These are phyloP conservation scores for Glycine tomentella DNA, from an alignment of 306 rosid genomes.

Conservation along the genomic window DNA sequence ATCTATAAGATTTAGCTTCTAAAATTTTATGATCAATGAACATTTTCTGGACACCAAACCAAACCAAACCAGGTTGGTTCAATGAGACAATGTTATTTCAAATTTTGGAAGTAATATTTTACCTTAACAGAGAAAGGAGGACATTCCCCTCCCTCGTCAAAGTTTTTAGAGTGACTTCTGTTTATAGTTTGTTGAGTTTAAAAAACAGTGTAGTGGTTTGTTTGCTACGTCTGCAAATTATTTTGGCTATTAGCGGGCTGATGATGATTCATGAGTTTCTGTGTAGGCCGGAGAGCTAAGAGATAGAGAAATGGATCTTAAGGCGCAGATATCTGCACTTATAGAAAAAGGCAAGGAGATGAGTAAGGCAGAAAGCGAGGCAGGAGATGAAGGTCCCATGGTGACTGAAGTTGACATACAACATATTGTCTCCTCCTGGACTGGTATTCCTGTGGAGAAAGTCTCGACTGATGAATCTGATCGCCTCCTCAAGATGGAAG, in stretches of 20 bases:
- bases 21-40: not conserved
- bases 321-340: conserved; percentile 83
- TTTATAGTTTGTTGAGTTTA: not conserved
- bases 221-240: not conserved
- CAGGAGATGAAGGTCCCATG: conserved; percentile 81
- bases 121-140: too few species aligned
- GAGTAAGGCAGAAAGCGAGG: conserved; percentile 97
- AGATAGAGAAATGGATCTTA: conserved; percentile 92
- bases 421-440: conserved; percentile 90
- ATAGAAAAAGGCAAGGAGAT: conserved; percentile 93
- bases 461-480: conserved; percentile 94
- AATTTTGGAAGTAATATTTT: too few species aligned
- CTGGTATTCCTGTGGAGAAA: conserved; percentile 96
- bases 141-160: too few species aligned
- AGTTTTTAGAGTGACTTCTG: too few species aligned
- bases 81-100: too few species aligned
- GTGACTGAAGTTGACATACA: conserved; percentile 95
- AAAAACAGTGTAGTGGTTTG: conserved; percentile 14
- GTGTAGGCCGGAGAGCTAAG: conserved; percentile 89
- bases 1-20: not conserved
- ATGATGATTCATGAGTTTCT: conserved; percentile 30
- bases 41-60: not conserved
- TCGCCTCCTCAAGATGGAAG: conserved; percentile 99
- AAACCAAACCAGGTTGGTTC: too few species aligned
- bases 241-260: conserved; percentile 39